Percentiles rank a stretch among this genome's conserved stretches.
Evolutionary conservation across 768 basidiomycete genomes (phyloP).

Genomic region (Pleurotus giganteus): DNA sequence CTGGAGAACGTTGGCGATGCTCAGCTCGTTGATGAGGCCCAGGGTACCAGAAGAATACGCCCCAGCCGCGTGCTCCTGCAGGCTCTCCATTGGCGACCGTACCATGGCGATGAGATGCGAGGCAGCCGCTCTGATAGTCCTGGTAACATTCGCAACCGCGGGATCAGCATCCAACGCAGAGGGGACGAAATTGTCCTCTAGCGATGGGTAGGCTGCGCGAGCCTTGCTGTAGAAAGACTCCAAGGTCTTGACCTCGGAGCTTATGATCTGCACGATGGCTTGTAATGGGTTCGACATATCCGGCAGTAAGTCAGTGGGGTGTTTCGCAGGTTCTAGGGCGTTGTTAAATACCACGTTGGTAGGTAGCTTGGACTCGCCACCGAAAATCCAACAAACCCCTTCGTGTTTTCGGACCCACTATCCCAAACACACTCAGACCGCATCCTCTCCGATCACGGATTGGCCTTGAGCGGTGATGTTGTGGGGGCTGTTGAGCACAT

Average conservation of each 20-base stretch:
- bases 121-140: constrained; percentile 19
- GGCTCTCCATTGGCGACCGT: constrained; percentile 14
- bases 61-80: constrained; percentile 1
- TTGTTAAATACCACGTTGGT: too few species aligned
- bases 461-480: too few species aligned
- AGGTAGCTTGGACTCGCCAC: too few species aligned
- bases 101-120: constrained; percentile 20
- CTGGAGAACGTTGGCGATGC: constrained; percentile 27
- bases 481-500: too few species aligned
- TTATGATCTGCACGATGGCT: not conserved
- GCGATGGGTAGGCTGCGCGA: constrained; percentile 5
- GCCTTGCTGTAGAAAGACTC: not conserved
- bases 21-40: constrained; percentile 15
- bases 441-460: too few species aligned
- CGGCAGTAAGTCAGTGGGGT: not conserved
- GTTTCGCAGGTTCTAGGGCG: too few species aligned
- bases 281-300: not conserved
- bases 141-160: constrained; percentile 8
- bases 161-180: not conserved
- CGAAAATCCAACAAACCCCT: too few species aligned
- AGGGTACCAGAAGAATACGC: not conserved
- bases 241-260: not conserved
- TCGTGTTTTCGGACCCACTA: too few species aligned
- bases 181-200: constrained; percentile 13
- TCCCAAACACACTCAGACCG: too few species aligned